Base-by-base conservation (phyloP, 176 grass and related monocot species). In the Carex kokanica region DNA sequence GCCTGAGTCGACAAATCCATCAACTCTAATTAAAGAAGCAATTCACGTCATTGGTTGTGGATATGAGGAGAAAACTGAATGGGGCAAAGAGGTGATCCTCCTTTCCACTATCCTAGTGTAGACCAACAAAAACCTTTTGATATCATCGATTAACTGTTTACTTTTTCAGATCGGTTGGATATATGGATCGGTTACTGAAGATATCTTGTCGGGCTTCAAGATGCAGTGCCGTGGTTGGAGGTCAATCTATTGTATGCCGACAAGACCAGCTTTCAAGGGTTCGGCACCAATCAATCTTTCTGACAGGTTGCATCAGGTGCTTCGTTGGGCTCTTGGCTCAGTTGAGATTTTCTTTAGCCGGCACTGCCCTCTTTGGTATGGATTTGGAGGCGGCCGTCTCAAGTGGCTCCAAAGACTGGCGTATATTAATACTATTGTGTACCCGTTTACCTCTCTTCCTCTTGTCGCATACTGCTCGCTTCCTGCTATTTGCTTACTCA, bases 31-130 rank as follows among this genome's bases (percentile, higher is more conserved):
- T 55, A 93, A 98, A 88, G 95, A 98, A 87, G 92, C 95, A 2
- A 98, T 98, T 93, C 95, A 98, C 84, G 91, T 98, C 31, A 95
- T 98, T 70, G 84, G 92, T 75, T 98, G 95, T 54, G 95, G 95
- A 67, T 98, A 98, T 15, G 92, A 98, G 90, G 95, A 98, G 67
- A 98, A 98, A 93, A 98, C 92, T 84, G 95, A 98, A 91, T 98
- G 95, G 95, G 95, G 95, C 47, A 98, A 95, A 77, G 95, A 98
- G 95, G 95, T 97, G 18, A 43, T 77, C 57, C 18, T 38, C 64
- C 73, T 79, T 84, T 14, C 2, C 29, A 34, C 20, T 24, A 52
- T 40, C n/a, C 69, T 51, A 57, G 9, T 72, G 45, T 85, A 60
- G 20, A 73, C 53, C 3, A 52, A 5, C 5, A 80, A 49, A 83